phyloP scores from a whole-genome alignment of 179 eudicot genomes.

The Corrigiola litoralis region DNA sequence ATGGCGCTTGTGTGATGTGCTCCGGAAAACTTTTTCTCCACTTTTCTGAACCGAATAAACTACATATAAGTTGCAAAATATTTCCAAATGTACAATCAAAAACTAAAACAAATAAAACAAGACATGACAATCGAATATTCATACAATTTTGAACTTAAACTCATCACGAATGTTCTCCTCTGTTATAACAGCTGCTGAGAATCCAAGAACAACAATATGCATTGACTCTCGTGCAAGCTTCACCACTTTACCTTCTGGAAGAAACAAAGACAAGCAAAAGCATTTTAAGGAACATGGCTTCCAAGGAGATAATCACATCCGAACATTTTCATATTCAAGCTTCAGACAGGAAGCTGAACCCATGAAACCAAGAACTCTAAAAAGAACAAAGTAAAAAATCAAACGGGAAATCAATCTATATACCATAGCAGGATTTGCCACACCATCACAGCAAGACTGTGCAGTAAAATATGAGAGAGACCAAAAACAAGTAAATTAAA shows the following conservation, averaged over 20 bases:
- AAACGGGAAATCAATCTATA: not conserved
- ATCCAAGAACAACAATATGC: slow-evolving; percentile 81
- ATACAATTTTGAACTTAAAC: slow-evolving; percentile 57
- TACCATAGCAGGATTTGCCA: not conserved
- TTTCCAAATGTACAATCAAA: not conserved
- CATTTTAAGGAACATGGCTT: not conserved
- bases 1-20: slow-evolving; percentile 60
- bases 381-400: not conserved
- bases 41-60: slow-evolving; percentile 49
- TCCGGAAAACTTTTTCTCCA: slow-evolving; percentile 50
- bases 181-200: slow-evolving; percentile 66
- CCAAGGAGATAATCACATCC: not conserved
- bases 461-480: not conserved
- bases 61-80: not conserved
- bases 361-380: not conserved
- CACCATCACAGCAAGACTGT: not conserved
- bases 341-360: not conserved
- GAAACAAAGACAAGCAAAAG: not conserved
- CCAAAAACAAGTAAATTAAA: not conserved
- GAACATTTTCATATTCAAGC: not conserved
- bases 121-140: slow-evolving; percentile 10
- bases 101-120: not conserved
- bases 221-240: slow-evolving; percentile 67
- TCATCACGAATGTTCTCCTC: slow-evolving; percentile 77
- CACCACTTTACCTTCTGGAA: slow-evolving; percentile 85